phyloP scores from a whole-genome alignment of 768 basidiomycete genomes.

The Phaffia tasmanica region DNA sequence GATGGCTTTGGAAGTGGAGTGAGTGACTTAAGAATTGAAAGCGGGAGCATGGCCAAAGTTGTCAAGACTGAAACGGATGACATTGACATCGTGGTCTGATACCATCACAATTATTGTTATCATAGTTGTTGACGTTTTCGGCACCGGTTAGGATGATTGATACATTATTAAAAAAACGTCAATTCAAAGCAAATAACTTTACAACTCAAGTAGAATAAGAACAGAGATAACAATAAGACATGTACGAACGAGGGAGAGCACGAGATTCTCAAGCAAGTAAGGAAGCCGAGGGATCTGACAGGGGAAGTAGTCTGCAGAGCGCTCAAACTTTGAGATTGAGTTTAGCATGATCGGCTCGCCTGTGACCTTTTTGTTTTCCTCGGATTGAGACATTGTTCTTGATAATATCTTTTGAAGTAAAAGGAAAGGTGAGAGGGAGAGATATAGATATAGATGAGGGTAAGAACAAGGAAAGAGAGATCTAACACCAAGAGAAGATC shows the following conservation, averaged over 20 bases:
- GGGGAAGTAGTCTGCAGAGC: constrained; percentile 1
- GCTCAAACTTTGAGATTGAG: not conserved
- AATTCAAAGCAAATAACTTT: too few species aligned
- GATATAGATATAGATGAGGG: constrained; percentile 1
- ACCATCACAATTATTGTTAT: too few species aligned
- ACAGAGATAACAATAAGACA: not conserved
- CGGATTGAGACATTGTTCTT: not conserved
- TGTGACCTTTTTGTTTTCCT: not conserved
- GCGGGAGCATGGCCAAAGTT: not conserved
- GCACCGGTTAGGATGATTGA: too few species aligned
- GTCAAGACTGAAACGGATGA: constrained; percentile 1
- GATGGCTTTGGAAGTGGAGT: not conserved
- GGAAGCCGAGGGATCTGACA: not conserved
- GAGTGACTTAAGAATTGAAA: constrained; percentile 5
- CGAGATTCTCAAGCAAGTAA: constrained; percentile 12
- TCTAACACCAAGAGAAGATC: too few species aligned
- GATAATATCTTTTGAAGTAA: not conserved
- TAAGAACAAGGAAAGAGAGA: not conserved
- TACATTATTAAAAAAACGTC: too few species aligned
- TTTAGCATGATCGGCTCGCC: not conserved
- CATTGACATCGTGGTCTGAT: not conserved
- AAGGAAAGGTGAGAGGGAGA: not conserved
- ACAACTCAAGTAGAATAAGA: too few species aligned
- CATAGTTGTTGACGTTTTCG: too few species aligned
- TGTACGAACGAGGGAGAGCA: not conserved